phyloP scores from a whole-genome alignment of 140 eudicot species.

The Anethum foeniculum region DNA sequence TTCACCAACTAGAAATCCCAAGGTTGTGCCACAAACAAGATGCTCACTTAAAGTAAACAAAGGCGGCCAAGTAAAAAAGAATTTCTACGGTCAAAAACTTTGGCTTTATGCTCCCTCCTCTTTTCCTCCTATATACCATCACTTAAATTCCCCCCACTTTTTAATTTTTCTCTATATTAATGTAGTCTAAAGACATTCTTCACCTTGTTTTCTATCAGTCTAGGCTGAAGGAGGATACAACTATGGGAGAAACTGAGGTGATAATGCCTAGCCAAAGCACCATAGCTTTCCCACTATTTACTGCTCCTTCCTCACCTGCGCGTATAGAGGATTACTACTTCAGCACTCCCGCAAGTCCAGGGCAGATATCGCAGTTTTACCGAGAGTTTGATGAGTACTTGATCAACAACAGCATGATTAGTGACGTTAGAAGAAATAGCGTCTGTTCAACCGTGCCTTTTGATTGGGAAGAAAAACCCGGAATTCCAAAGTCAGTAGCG shows the following conservation, averaged over 20 bases:
- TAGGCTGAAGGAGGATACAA: not conserved
- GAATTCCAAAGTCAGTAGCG: constrained; percentile 23
- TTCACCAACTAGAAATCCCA: not conserved
- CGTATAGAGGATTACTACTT: constrained; percentile 35
- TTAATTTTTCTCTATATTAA: not conserved
- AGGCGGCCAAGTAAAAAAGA: constrained; percentile 22
- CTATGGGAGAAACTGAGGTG: constrained; percentile 9
- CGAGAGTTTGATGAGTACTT: constrained; percentile 38
- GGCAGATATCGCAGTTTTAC: constrained; percentile 24
- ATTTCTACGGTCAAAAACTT: not conserved
- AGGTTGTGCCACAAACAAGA: not conserved
- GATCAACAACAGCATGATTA: not conserved
- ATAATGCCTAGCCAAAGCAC: not conserved
- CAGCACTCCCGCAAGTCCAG: constrained; percentile 71
- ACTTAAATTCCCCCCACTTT: not conserved
- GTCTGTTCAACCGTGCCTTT: constrained; percentile 34
- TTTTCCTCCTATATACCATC: not conserved
- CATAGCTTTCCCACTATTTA: constrained; percentile 29
- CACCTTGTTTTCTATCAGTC: not conserved
- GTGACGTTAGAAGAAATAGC: not conserved
- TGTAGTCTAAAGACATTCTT: not conserved
- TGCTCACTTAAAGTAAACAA: constrained; percentile 17
- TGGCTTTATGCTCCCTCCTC: not conserved
- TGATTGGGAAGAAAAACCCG: constrained; percentile 51
- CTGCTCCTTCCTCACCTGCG: constrained; percentile 38